Base-by-base conservation (phyloP, 1,139 yeast species). In the Yamadazyma epiphylla region DNA sequence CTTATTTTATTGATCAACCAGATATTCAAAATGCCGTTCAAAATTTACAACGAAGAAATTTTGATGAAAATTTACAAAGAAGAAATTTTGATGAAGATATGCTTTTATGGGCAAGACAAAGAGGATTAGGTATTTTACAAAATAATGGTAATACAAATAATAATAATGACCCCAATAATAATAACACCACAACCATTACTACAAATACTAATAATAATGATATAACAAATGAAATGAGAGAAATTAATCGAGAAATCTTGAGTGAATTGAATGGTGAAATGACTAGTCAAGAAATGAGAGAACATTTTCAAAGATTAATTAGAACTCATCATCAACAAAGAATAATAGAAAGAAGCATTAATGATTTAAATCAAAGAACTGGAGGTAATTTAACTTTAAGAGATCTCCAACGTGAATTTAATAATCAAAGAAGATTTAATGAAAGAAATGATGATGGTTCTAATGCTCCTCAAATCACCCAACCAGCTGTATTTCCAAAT, bases 391-490 rank as follows among this genome's bases (percentile, higher is more conserved):
- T 33, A 19, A 30, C 34, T 5, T 30, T 27, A 9, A 25, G 30
- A 19, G 34, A 28, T 15, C 23, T 13, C 6, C 31, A 28, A 22
- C 22, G 15, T 5, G 17, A 27, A 8, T 2, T 6, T 9, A 19
- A 19, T 11, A 5, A 8, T 8, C 9, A 15, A 15, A 15, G 11
- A 8, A 11, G 22, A 17, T 4, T 13, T 17, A n/a, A 5, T 10
- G 19, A 29, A 14, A 15, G 20, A 17, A 16, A 25, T 22, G 38
- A 30, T 22, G 29, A 28, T 30, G 34, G 32, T 10, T 29, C 43
- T 16, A 60, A 64, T 45, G 73, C 72, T 5, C 74, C 73, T 3
- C 73, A 64, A 27, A 62, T 66, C 10, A 45, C 47, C 19, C 73
- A 66, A 36, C 70, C 70, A 5, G 62, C 73, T 5, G 70, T 65